Percentiles rank a stretch among this genome's conserved stretches.
These are phyloP conservation scores for Calocybe gambosa DNA, from an alignment of 1,284 basidiomycete genomes.

Conservation along the genomic window DNA sequence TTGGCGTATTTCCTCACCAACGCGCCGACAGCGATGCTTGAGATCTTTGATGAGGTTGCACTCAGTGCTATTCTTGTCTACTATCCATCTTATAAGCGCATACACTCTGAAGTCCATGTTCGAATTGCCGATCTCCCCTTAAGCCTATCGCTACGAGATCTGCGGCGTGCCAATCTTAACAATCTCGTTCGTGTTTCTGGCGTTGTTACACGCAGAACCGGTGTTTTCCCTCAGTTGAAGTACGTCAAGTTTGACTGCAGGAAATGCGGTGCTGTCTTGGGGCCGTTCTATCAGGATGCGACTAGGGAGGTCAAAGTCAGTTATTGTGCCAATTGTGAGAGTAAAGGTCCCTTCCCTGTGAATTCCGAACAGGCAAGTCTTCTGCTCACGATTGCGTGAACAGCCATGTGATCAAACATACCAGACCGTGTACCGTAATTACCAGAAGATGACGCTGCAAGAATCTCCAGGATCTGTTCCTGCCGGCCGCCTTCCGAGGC, in stretches of 20 bases:
- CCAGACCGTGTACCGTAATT: slow-evolving; percentile 98
- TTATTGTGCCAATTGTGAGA: slow-evolving; percentile 91
- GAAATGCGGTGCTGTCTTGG: slow-evolving; percentile 88
- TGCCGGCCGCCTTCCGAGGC: slow-evolving; percentile 91
- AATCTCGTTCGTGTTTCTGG: slow-evolving; percentile 93
- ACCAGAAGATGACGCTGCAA: slow-evolving; percentile 98
- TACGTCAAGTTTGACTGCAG: slow-evolving; percentile 98
- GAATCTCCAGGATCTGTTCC: slow-evolving; percentile 99
- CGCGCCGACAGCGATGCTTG: slow-evolving; percentile 87
- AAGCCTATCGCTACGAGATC: slow-evolving; percentile 84
- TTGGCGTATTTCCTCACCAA: slow-evolving; percentile 97
- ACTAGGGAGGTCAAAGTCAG: slow-evolving; percentile 92
- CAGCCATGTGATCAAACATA: background rate
- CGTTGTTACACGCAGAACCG: slow-evolving; percentile 94
- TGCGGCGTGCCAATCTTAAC: slow-evolving; percentile 90
- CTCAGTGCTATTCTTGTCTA: slow-evolving; percentile 92
- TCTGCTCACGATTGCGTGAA: background rate
- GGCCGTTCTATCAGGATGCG: slow-evolving; percentile 97
- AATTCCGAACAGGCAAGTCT: slow-evolving; percentile 86
- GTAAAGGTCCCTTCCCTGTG: slow-evolving; percentile 91
- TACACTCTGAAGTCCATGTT: slow-evolving; percentile 97
- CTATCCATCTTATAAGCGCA: slow-evolving; percentile 94
- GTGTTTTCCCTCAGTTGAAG: slow-evolving; percentile 98
- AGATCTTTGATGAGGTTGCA: slow-evolving; percentile 95
- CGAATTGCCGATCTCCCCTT: slow-evolving; percentile 93